Conservation (phyloP, 257 asterid species). For the Solanum chiquidenum region DNA sequence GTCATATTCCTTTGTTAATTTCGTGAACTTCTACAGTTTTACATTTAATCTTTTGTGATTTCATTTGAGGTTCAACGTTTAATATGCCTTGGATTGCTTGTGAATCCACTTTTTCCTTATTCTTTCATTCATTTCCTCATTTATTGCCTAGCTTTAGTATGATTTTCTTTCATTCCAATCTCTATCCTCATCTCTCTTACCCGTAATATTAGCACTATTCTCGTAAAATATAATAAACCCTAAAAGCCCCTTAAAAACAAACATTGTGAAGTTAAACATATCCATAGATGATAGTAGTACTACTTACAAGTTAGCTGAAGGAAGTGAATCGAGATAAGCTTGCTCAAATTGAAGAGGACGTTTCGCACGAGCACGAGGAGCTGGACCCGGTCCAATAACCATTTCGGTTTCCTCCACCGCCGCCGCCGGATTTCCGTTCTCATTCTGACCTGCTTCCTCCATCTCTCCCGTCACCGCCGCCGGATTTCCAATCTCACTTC, state of each 20-base stretch:
- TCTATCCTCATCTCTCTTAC: not conserved
- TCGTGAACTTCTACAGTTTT: not conserved
- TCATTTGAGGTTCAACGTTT: not conserved
- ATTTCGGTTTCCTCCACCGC: conserved; percentile 16
- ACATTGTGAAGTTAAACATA: not conserved
- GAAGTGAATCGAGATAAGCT: conserved; percentile 83
- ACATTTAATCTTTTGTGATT: not conserved
- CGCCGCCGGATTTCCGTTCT: conserved; percentile 18
- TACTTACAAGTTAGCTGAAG: conserved; percentile 83
- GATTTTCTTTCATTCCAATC: not conserved
- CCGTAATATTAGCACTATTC: not conserved
- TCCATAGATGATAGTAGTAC: not conserved
- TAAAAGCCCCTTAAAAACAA: not conserved
- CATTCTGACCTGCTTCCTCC: conserved; percentile 32
- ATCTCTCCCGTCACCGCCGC: not conserved
- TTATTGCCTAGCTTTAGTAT: not conserved
- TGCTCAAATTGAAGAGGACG: conserved; percentile 92
- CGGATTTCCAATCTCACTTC: not conserved
- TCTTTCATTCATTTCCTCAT: not conserved
- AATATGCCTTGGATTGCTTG: not conserved
- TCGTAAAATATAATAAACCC: not conserved
- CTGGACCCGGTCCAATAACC: conserved; percentile 76
- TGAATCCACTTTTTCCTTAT: not conserved
- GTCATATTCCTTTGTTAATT: not conserved
- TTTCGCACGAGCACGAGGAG: conserved; percentile 49